Conservation (phyloP, 257 asterid genomes). For the Leonotis leonurus region DNA sequence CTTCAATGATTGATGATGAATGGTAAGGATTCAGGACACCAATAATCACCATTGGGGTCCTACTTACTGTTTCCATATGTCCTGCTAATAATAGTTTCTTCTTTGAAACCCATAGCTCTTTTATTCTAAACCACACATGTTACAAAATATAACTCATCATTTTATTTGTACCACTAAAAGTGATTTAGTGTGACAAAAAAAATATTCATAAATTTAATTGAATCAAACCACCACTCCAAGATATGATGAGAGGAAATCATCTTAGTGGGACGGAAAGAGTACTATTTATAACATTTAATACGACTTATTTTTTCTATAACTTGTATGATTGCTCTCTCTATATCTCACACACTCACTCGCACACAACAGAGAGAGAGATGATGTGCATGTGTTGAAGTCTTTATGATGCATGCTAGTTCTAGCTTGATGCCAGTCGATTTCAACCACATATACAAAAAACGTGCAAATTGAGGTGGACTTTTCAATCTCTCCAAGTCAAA, state of each 20-base stretch:
- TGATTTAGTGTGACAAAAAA: too few species aligned
- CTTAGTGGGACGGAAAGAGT: too few species aligned
- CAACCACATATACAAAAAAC: neutral
- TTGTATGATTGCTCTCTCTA: neutral
- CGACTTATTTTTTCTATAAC: too few species aligned
- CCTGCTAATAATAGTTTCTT: neutral
- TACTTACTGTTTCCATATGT: neutral
- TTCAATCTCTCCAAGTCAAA: neutral
- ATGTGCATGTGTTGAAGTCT: neutral
- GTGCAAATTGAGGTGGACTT: neutral
- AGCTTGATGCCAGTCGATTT: neutral
- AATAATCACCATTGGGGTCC: neutral
- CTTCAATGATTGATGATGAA: neutral
- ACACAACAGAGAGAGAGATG: neutral
- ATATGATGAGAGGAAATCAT: too few species aligned
- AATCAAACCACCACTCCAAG: too few species aligned
- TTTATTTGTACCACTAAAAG: too few species aligned
- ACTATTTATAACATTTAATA: too few species aligned
- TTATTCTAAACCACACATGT: too few species aligned
- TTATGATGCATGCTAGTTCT: neutral
- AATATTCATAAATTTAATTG: too few species aligned
- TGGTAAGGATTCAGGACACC: neutral
- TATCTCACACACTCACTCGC: too few species aligned
- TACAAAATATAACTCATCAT: too few species aligned
- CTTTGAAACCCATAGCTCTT: too few species aligned